Evolutionary conservation across 805 yeast genomes (phyloP).

Genomic region (Metschnikowia gelsemii): DNA sequence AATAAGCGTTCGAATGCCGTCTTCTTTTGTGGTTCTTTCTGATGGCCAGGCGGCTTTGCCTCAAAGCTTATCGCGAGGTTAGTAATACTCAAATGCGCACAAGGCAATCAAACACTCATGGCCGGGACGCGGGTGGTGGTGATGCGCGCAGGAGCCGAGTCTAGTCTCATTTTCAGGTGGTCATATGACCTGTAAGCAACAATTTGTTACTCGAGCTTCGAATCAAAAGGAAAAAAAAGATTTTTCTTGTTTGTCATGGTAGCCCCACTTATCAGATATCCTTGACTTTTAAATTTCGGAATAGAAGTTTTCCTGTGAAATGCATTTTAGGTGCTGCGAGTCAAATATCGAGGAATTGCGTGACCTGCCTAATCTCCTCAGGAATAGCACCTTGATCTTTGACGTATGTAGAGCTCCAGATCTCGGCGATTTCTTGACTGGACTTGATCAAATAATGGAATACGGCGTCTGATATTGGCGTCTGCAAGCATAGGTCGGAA

Average conservation of each 20-base stretch:
- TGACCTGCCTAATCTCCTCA: background rate
- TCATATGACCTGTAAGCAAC: no score
- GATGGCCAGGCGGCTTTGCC: background rate
- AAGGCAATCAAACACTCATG: no score
- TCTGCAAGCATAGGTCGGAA: background rate
- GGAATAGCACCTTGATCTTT: slow-evolving; percentile 5
- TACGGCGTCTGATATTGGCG: background rate
- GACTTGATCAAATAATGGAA: background rate
- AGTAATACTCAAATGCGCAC: no score
- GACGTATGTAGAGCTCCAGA: slow-evolving; percentile 5
- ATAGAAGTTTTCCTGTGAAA: background rate
- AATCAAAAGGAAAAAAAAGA: no score
- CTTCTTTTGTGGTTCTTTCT: background rate
- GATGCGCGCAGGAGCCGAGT: background rate
- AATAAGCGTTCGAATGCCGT: no score
- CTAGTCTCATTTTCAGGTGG: no score
- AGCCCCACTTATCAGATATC: no score
- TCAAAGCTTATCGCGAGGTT: no score
- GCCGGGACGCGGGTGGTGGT: background rate
- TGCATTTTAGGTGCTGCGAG: background rate
- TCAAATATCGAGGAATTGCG: background rate
- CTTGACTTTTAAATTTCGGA: no score
- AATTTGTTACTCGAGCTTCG: no score
- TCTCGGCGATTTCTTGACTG: slow-evolving; percentile 8
- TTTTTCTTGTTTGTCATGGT: no score